Evolutionary conservation across 352 stramenopile genomes (phyloP), one percentile per base, ranked within the genome.

Genomic region (Phytophthora multivora): DNA sequence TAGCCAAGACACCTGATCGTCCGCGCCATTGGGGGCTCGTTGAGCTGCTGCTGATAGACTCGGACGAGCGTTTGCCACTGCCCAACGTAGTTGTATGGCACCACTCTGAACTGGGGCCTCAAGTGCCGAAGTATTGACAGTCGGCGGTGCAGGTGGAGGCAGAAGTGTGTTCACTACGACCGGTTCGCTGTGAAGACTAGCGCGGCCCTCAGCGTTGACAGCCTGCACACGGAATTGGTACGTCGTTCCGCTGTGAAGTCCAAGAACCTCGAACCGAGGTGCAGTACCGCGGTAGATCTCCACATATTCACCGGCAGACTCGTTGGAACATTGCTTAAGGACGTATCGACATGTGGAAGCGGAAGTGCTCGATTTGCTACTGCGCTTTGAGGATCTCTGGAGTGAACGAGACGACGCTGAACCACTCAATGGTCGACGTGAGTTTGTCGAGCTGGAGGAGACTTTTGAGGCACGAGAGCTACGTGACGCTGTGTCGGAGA

Each of bases 201-300:
- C 58, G 21, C 81, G 54, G 21, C 83, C 83, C 16, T 96, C 88
- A 19, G 83, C 80, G 54, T 96, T 96, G 33, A 92, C 51, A 12
- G 87, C 80, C 56, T 95, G 85, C 11, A 97, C 87, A 6, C 90
- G 83, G 42, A 97, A 97, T 56, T 96, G 86, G 72, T 96, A 97
- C n/a, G 86, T 90, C 13, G 71, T 87, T 16, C 82, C 88, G 15
- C 87, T 90, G 16, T 85, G 71, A 5, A 97, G 83, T 1, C 87
- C 87, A 33, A 93, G 83, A 0, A 97, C 76, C 5, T 88, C 82
- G 36, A 92, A 93, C 6, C 71, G 69, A 16, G 79, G 63, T 46
- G 89, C 79, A 9, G 76, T 63, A 41, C 87, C 88, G 16, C 82
- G 73, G 56, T 96, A 94, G 43, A 97, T 89, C 65, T 97, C 84